Base-by-base conservation (phyloP, 768 basidiomycete species). In the Suillus subluteus region DNA sequence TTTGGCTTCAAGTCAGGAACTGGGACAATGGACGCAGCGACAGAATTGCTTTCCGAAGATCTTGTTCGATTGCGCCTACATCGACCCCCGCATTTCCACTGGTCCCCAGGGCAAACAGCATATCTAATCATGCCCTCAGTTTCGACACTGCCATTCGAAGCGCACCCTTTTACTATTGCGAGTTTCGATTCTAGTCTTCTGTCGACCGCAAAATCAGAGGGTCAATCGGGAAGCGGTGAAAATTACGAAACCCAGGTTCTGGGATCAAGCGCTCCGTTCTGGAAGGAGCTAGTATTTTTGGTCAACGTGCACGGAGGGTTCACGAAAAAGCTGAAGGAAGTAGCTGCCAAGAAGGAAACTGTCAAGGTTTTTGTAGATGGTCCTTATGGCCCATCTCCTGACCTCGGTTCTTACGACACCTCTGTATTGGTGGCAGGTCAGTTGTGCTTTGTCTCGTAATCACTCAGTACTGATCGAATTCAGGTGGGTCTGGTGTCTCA, bases 101-200 rank as follows among this genome's bases (percentile, higher is more conserved):
- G 82, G 82, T 66, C 70, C 1, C 80, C 87, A 0, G 87, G 86
- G 2, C 87, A 87, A 73, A 80, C 78, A 48, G 81, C 78, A 1
- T 86, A 81, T 67, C 74, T 88, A 30, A 80, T 78, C 26, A 74
- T 86, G 63, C 83, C 84, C 4, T 65, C 73, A 6, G 74, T 83
- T 7, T 82, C 81, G 23, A 64, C 67, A 0, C 69, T 77, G 16
- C 80, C 82, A 18, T 78, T 81, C 54, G 82, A 87, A 72, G 73
- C 82, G 1, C 86, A 87, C 64, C 87, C 87, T 15, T 87, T 87
- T 72, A 85, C 86, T 0, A 86, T 87, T 58, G 78, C 84, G 3
- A 81, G 76, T 26, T 73, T 79, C 15, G 72, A 78, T 54, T 54
- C 64, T 0, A 59, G 32, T 58, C 32, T 58, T 1, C 38, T 62